Evolutionary conservation across 2,329 filamentous ascomycete species (phyloP).

Genomic region (Fusarium tricinctum): DNA sequence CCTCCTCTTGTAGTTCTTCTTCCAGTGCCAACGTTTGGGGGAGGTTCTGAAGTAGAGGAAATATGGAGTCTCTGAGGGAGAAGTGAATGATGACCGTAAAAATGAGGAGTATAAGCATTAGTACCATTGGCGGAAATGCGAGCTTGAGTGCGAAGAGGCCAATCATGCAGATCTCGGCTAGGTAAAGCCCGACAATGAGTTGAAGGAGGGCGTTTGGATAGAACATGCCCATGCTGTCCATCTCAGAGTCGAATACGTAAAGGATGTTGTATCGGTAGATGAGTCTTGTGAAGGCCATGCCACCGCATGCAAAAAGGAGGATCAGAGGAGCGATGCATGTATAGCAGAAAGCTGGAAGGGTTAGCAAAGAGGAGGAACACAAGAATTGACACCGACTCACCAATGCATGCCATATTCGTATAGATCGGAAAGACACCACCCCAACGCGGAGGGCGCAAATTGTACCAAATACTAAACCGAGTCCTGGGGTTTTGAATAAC

Average conservation of each 20-base stretch:
- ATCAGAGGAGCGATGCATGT: constrained; percentile 89
- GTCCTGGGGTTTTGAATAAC: constrained; percentile 84
- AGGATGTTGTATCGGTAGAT: constrained; percentile 93
- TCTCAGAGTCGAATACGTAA: constrained; percentile 83
- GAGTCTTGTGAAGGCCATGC: constrained; percentile 84
- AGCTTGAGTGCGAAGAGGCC: constrained; percentile 82
- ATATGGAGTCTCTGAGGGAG: constrained; percentile 78
- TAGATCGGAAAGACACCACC: constrained; percentile 86
- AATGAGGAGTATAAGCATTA: constrained; percentile 82
- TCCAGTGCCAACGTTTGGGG: constrained; percentile 77
- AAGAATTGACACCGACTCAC: constrained; percentile 61
- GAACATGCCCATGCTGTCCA: constrained; percentile 89
- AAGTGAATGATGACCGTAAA: constrained; percentile 84
- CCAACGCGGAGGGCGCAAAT: constrained; percentile 81
- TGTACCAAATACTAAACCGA: constrained; percentile 83
- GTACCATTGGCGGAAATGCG: constrained; percentile 76
- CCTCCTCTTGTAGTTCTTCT: constrained; percentile 61
- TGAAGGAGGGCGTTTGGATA: constrained; percentile 92
- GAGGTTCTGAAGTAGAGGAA: constrained; percentile 82
- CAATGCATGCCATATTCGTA: constrained; percentile 84
- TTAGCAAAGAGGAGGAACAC: constrained; percentile 1
- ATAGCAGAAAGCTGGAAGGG: constrained; percentile 78
- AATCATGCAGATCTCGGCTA: constrained; percentile 85
- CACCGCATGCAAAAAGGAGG: constrained; percentile 83
- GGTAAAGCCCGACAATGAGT: constrained; percentile 85